These are phyloP conservation scores for Aspergillus calidoustus DNA, from an alignment of 2,329 filamentous ascomycete species.

Conservation along the genomic window DNA sequence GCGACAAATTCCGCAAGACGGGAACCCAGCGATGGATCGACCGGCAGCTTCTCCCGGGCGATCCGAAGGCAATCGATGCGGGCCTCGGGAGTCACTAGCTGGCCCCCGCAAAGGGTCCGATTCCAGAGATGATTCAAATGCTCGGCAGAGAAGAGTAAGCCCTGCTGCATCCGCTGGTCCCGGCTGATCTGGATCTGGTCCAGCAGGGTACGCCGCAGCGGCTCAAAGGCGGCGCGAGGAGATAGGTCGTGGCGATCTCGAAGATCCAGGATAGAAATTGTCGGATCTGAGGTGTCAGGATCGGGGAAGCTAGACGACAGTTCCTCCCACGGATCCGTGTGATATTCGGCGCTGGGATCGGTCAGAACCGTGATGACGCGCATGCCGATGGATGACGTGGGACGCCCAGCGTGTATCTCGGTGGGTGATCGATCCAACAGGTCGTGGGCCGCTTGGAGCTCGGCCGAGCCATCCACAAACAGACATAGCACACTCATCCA, in stretches of 20 bases:
- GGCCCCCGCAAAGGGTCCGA: too few relatives aligned
- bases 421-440: constrained; percentile 14
- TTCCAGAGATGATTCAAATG: too few relatives aligned
- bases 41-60: constrained; percentile 12
- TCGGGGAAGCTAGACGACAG: constrained; percentile 2
- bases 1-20: constrained; percentile 1
- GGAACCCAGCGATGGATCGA: background rate
- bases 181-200: too few relatives aligned
- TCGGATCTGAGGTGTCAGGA: background rate
- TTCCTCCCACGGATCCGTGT: constrained; percentile 7
- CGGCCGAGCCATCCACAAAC: constrained; percentile 20
- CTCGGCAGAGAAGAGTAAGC: too few relatives aligned
- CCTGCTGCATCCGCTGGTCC: too few relatives aligned
- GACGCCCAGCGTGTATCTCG: constrained; percentile 1
- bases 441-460: constrained; percentile 11
- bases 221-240: too few relatives aligned
- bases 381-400: background rate
- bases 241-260: too few relatives aligned
- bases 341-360: too few relatives aligned
- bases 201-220: too few relatives aligned
- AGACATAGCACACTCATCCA: constrained; percentile 24
- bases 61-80: too few relatives aligned
- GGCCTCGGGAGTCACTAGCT: too few relatives aligned
- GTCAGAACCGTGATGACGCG: constrained; percentile 20
- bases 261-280: constrained; percentile 20